Base-by-base conservation (phyloP, 1,284 basidiomycete genomes). In the Ustanciosporium gigantosporum region DNA sequence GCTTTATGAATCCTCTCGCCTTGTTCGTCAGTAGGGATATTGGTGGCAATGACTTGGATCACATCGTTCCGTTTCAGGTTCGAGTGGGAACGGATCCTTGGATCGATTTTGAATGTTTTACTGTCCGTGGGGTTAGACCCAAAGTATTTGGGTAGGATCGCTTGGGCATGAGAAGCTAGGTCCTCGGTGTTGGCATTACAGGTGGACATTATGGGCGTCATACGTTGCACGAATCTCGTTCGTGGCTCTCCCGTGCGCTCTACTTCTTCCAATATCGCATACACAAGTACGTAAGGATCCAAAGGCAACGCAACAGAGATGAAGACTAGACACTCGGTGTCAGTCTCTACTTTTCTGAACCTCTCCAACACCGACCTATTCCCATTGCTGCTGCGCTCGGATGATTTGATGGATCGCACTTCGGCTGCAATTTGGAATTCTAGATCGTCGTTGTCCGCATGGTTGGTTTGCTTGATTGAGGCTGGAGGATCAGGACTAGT, bases 351-450 rank as follows among this genome's bases (percentile, higher is more conserved):
- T 21, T 39, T 64, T 15, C 35, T 31, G 43, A 67, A 67, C 11
- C 58, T 32, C 6, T 22, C 36, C 7, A 37, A 35, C 3, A 42
- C 6, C 15, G 32, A 21, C 15, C 25, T 20, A 9, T 48, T 46
- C 8, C 29, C 31, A 11, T 25, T 21, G 2, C 8, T 3, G 16
- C 46, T 24, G 2, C 42, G 23, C 39, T 62, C 59, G 25, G 47
- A 48, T 1, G 59, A 22, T 31, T 56, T 56, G 31, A 74, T 51
- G 34, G 59, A 58, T 3, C 42, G 41, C 2, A 76, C 53, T 25
- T 76, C 73, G 20, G 65, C 57, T 17, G 52, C 53, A 24, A 76
- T 73, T 36, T 74, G 68, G 20, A 66, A 52, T 46, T 72, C 72
- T 22, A 76, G 68, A 31, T 73, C 73, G 2, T 59, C 51, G 16